A percentile compares a stretch with the other conserved stretches of the same genome.
These are phyloP conservation scores for Aurifilum marmelostoma DNA, from an alignment of 2,329 filamentous ascomycete genomes.

Conservation along the genomic window DNA sequence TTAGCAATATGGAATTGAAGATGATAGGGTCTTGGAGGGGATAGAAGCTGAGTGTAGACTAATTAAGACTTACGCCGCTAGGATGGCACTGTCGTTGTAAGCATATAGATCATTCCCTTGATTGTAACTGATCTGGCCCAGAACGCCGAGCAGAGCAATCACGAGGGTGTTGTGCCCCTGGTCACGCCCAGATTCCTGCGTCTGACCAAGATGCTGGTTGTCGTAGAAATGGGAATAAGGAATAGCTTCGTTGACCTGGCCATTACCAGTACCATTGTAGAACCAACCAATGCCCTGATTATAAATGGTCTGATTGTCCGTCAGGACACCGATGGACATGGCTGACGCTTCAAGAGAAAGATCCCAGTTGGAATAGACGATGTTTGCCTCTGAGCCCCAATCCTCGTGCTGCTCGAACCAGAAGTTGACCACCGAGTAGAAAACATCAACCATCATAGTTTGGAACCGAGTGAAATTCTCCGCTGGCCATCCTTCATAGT, in stretches of 20 bases:
- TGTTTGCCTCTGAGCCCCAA: constrained; percentile 23
- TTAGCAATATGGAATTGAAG: constrained; percentile 20
- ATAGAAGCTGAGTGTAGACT: too few species aligned
- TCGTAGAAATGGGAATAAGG: constrained; percentile 7
- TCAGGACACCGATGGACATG: constrained; percentile 42
- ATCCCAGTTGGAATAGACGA: constrained; percentile 37
- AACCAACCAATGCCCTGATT: constrained; percentile 42
- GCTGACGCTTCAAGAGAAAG: constrained; percentile 43
- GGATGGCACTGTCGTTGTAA: too few species aligned
- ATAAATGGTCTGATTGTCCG: constrained; percentile 43
- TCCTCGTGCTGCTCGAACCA: constrained; percentile 37
- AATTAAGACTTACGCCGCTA: too few species aligned
- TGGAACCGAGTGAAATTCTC: constrained; percentile 40
- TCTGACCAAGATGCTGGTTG: constrained; percentile 3
- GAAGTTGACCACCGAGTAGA: constrained; percentile 41
- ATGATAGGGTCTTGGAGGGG: too few species aligned
- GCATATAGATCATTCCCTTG: too few species aligned
- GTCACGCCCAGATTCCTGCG: constrained; percentile 33
- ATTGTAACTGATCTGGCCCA: too few species aligned
- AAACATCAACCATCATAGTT: constrained; percentile 38
- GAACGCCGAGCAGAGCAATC: constrained; percentile 37
- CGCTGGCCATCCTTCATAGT: constrained; percentile 12
- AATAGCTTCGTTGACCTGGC: neutral
- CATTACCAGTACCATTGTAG: constrained; percentile 33
- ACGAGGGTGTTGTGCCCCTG: constrained; percentile 45